Evolutionary conservation across 106 monocot species (phyloP), one percentile per base, ranked within the genome.

Genomic region (Acorus calamus): DNA sequence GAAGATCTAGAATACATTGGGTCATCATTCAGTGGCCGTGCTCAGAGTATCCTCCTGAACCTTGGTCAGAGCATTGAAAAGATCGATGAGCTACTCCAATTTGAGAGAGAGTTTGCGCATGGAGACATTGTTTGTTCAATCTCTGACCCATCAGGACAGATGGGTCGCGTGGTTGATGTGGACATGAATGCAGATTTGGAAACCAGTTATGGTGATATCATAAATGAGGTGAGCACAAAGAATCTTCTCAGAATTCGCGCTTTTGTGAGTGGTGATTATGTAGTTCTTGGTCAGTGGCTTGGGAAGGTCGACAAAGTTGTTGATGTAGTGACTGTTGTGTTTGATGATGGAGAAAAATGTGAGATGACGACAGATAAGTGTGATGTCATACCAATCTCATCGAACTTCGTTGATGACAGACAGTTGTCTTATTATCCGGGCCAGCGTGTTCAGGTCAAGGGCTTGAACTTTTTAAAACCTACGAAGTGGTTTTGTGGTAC

Each of bases 11-110:
- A 85, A 54, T 79, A 64, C 44, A 76, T 49, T 68, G 89, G 83
- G 65, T 82, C 78, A 50, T 55, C 71, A 61, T 93, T 77, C 73
- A 55, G 79, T 47, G 77, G 77, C 13, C 84, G 78, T 81, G 89
- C 89, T 69, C 79, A 81, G 52, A 81, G 66, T 73, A 86, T 94
- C 44, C 74, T 94, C 67, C 82, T 90, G 51, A 84, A 69, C 59
- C 69, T 94, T 11, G 86, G 87, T 63, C 73, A 76, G 64, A 87
- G 84, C 76, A 77, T 94, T 54, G 81, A 69, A 50, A 94, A 86
- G 66, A 87, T 94, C 44, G 81, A 94, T 72, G 78, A 90, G 55
- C 84, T 90, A 61, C 82, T 94, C 70, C 52, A 73, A 56, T 84
- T 78, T 72, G 86, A 90, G 68, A 86, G 94, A 55, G 82, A 79